A percentile compares a stretch with the other conserved stretches of the same genome.
phyloP scores from a whole-genome alignment of 1,284 basidiomycete genomes.

The Rhodotorula sp. region DNA sequence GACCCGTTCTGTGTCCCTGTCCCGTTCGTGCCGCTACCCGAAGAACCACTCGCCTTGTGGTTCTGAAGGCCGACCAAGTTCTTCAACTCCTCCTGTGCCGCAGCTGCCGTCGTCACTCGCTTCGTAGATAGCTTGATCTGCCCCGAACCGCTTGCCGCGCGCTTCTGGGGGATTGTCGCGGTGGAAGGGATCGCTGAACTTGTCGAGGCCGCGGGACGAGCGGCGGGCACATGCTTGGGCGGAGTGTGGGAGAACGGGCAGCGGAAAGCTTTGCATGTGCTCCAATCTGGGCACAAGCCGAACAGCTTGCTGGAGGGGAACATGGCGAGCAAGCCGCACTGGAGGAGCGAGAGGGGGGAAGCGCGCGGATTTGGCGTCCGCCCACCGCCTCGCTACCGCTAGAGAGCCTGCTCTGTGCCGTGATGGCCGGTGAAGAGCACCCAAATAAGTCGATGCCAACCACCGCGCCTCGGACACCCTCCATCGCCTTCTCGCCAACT shows the following conservation, averaged over 20 bases:
- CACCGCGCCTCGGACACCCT: too few relatives aligned
- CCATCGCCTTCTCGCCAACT: too few relatives aligned
- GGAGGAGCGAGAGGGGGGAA: not conserved
- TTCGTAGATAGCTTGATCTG: not conserved
- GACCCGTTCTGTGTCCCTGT: not conserved
- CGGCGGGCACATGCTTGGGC: not conserved
- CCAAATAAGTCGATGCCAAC: too few relatives aligned
- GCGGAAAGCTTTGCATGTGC: conserved; percentile 54
- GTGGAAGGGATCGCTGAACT: not conserved
- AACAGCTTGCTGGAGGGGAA: conserved; percentile 65
- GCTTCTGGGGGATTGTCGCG: not conserved
- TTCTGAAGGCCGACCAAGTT: not conserved
- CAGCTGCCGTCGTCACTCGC: not conserved
- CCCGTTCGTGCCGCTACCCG: not conserved
- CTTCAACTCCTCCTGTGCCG: not conserved
- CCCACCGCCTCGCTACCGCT: too few relatives aligned
- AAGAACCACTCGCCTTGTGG: not conserved
- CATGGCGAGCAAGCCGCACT: conserved; percentile 52
- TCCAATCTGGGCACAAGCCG: conserved; percentile 60
- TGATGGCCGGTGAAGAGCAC: too few relatives aligned
- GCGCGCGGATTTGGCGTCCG: too few relatives aligned
- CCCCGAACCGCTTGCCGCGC: not conserved
- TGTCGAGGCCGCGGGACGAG: conserved; percentile 6
- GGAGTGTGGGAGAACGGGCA: conserved; percentile 60
- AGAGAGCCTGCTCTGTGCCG: too few relatives aligned